Evolutionary conservation across 2,329 filamentous ascomycete species (phyloP), one percentile per base, ranked within the genome.

Genomic region (Elsinoe perseae): DNA sequence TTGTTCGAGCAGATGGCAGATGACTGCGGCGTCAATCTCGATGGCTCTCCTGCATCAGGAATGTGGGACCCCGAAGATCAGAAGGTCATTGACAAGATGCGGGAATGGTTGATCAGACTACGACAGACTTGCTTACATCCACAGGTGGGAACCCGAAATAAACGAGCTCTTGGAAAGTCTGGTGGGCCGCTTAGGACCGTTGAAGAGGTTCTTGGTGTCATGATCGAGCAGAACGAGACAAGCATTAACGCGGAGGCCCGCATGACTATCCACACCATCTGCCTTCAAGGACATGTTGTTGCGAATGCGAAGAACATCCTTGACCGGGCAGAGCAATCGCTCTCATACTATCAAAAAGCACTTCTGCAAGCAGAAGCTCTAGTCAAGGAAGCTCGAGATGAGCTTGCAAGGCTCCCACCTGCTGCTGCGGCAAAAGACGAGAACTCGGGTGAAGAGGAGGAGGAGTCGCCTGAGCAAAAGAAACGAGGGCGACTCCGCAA

Each of bases 101-200:
- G 89, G 50, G 75, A 73, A 14, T 95, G 89, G 80, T 75, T 98
- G 7, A 82, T 84, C 30, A 79, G 85, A 44, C 75, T 97, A 21
- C 81, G 92, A 30, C 88, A 95, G 66, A 89, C 85, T 1, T 90
- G 89, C 57, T 76, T 97, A 14, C 90, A 96, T 69, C 89, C 92
- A 0, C 86, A 95, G 66, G 81, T 95, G 40, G 86, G 86, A 16
- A 78, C 78, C 8, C 80, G 80, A 28, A 86, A 85, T 61, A 77
- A 85, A 12, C 80, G 79, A 59, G 79, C 80, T 0, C 70, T 88
- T 4, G 85, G 85, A 1, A 67, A 70, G 18, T 77, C 80, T 43
- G 81, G 77, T 50, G 77, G 77, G 54, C 85, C 88, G 0, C 76
- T 96, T 61, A 80, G 87, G 10, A 95, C 91, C 0, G 85, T 95